Conservation (phyloP, 106 monocot species). For the Hemerocallis citrina region DNA sequence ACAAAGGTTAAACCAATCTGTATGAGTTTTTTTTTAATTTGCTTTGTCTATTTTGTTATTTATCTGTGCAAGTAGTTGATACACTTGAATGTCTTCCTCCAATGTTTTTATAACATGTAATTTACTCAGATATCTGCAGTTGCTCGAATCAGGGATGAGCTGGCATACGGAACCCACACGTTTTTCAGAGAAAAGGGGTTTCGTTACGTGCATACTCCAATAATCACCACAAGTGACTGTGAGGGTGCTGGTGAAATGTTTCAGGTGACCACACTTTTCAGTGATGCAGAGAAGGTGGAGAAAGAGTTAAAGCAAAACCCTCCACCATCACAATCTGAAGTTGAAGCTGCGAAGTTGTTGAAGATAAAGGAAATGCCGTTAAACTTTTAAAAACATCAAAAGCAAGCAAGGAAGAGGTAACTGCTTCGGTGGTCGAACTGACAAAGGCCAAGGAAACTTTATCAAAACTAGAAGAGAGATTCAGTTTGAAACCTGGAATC, state of each 20-base stretch:
- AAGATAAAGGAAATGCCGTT: conserved; percentile 58
- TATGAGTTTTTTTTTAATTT: too few relatives aligned
- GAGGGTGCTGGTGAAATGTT: conserved; percentile 91
- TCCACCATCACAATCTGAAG: conserved; percentile 58
- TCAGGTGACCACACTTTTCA: conserved; percentile 69
- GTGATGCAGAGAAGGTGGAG: conserved; percentile 61
- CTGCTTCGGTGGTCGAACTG: conserved; percentile 44
- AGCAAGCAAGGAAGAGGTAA: conserved; percentile 41
- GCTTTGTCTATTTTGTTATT: too few relatives aligned
- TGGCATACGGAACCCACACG: conserved; percentile 67
- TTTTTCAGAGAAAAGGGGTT: conserved; percentile 69
- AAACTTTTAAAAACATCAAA: conserved; percentile 52
- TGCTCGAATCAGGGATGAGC: conserved; percentile 61
- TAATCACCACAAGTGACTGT: conserved; percentile 80
- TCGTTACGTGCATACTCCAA: conserved; percentile 80
- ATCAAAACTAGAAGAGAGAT: conserved; percentile 50
- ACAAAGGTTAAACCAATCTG: too few relatives aligned
- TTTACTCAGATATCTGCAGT: conserved; percentile 65
- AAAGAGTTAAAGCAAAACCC: conserved; percentile 58
- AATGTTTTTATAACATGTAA: not conserved
- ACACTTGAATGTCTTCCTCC: too few relatives aligned
- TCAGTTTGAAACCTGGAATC: conserved; percentile 56
- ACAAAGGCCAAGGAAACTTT: conserved; percentile 56
- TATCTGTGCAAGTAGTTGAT: too few relatives aligned
- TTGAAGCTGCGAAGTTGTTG: conserved; percentile 51